Evolutionary conservation across 169 alveolate species (phyloP).

Genomic region (Eimeria sp.): DNA sequence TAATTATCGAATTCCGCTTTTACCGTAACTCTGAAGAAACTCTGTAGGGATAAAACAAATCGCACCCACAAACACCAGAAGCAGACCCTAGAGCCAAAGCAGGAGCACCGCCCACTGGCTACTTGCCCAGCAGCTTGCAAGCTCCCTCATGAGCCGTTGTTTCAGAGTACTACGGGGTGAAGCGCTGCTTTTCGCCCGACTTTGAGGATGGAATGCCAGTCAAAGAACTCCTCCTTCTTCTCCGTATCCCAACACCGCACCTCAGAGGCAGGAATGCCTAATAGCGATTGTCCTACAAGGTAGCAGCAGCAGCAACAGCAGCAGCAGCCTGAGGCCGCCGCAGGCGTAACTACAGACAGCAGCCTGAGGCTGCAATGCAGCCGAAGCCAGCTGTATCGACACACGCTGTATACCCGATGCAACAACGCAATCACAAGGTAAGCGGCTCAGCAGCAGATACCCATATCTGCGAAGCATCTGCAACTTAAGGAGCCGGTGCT

Average conservation of each 20-base stretch:
- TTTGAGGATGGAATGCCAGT: slow-evolving; percentile 49
- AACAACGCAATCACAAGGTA: not conserved
- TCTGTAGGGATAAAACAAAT: not conserved
- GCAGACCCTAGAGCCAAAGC: not conserved
- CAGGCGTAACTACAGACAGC: not conserved
- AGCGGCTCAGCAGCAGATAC: not conserved
- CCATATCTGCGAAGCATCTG: slow-evolving; percentile 77
- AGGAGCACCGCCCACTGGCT: not conserved
- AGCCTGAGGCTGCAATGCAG: slow-evolving; percentile 23
- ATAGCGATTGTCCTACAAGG: slow-evolving; percentile 41
- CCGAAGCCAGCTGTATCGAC: not conserved
- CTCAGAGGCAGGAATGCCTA: slow-evolving; percentile 69
- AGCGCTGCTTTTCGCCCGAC: not conserved
- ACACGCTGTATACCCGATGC: not conserved
- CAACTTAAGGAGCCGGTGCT: slow-evolving; percentile 33
- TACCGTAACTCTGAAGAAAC: slow-evolving; percentile 28
- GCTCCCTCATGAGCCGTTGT: not conserved
- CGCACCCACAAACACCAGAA: not conserved
- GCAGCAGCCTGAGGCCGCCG: not conserved
- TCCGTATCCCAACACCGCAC: slow-evolving; percentile 57
- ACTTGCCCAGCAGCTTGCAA: not conserved
- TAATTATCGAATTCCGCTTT: slow-evolving; percentile 54
- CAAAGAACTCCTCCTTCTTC: slow-evolving; percentile 61
- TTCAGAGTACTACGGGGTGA: not conserved
- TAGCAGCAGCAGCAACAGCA: not conserved